These are phyloP conservation scores for Xylariaceae sp. DNA, from an alignment of 2,329 filamentous ascomycete genomes.

Conservation along the genomic window DNA sequence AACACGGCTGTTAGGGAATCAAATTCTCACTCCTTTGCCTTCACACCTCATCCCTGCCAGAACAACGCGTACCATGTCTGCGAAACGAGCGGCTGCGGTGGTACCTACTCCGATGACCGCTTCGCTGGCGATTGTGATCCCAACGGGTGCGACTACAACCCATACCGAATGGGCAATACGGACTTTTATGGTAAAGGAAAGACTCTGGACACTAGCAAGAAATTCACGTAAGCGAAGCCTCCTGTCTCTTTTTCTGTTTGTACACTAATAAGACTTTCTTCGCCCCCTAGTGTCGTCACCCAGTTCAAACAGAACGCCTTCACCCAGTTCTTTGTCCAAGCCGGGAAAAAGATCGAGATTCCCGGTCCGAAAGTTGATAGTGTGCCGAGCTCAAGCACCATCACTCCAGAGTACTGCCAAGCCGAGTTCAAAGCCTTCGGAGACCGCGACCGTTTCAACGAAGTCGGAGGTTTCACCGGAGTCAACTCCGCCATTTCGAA, in stretches of 20 bases:
- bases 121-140: constrained; percentile 67
- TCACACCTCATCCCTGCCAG: constrained; percentile 67
- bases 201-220: constrained; percentile 61
- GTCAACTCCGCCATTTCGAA: constrained; percentile 58
- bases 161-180: constrained; percentile 66
- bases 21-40: constrained; percentile 64
- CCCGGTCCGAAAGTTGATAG: constrained; percentile 39
- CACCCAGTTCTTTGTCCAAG: constrained; percentile 65
- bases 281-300: constrained; percentile 54
- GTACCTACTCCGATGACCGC: constrained; percentile 54
- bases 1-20: constrained; percentile 49
- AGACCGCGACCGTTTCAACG: constrained; percentile 57
- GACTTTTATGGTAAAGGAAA: constrained; percentile 65
- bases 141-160: constrained; percentile 71
- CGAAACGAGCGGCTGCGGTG: constrained; percentile 53
- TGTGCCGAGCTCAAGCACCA: constrained; percentile 38
- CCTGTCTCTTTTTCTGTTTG: neutral
- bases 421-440: constrained; percentile 58
- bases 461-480: constrained; percentile 57
- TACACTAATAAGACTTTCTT: neutral
- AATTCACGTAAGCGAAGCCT: constrained; percentile 53
- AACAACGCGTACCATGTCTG: constrained; percentile 55
- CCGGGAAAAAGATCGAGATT: constrained; percentile 57
- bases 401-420: constrained; percentile 63
- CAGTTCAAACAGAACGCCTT: constrained; percentile 57